phyloP scores from a whole-genome alignment of 768 basidiomycete genomes.

The Auriscalpium vulgare region DNA sequence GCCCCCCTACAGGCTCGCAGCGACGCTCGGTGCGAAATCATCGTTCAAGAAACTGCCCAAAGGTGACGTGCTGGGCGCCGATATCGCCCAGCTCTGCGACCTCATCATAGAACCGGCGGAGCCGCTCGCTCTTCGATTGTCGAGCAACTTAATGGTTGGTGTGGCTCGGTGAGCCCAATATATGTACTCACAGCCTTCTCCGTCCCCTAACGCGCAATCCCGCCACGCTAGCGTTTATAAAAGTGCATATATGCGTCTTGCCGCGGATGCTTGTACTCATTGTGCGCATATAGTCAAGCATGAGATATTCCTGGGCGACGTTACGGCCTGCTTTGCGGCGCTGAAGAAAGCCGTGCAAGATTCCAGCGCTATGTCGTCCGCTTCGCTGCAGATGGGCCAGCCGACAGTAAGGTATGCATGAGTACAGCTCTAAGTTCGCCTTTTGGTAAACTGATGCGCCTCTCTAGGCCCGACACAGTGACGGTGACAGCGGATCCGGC shows the following conservation, averaged over 20 bases:
- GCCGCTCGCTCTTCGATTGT: slow-evolving; percentile 78
- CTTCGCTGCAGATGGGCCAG: slow-evolving; percentile 65
- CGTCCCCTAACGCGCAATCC: not conserved
- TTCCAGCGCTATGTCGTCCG: slow-evolving; percentile 39
- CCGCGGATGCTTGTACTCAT: not conserved
- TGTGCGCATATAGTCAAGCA: slow-evolving; percentile 54
- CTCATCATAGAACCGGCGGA: slow-evolving; percentile 79
- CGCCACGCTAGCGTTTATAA: slow-evolving; percentile 35
- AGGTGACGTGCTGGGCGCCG: slow-evolving; percentile 76
- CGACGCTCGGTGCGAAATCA: slow-evolving; percentile 84
- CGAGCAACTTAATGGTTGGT: slow-evolving; percentile 85
- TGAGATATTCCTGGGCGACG: slow-evolving; percentile 76
- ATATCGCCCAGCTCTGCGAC: slow-evolving; percentile 73
- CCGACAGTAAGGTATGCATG: slow-evolving; percentile 48
- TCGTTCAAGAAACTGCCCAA: slow-evolving; percentile 77
- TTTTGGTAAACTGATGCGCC: not conserved
- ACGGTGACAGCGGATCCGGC: slow-evolving; percentile 22
- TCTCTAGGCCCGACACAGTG: slow-evolving; percentile 24
- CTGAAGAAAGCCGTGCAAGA: slow-evolving; percentile 77
- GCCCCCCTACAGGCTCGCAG: slow-evolving; percentile 64
- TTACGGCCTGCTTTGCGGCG: slow-evolving; percentile 65
- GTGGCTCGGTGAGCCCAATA: slow-evolving; percentile 61
- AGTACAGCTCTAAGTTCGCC: not conserved
- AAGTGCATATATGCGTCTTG: slow-evolving; percentile 24
- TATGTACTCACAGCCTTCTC: not conserved